Percentiles rank a stretch among this genome's conserved stretches.
phyloP scores from a whole-genome alignment of 768 basidiomycete species.

The Dentipellis sp. region DNA sequence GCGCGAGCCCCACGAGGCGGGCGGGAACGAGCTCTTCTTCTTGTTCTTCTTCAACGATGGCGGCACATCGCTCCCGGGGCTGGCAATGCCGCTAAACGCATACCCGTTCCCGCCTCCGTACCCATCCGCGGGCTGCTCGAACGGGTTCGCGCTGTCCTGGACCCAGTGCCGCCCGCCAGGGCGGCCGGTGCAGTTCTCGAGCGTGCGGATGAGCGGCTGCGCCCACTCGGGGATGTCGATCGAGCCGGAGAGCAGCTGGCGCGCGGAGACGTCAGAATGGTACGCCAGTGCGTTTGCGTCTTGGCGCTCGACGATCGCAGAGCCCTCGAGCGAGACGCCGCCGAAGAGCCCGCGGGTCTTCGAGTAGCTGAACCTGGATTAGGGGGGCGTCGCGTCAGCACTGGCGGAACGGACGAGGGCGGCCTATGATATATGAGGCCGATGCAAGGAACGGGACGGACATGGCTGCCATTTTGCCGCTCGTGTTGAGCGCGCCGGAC shows the following conservation, averaged over 20 bases:
- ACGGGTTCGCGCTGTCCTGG: constrained; percentile 24
- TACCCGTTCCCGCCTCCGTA: constrained; percentile 31
- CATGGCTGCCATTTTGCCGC: constrained; percentile 90
- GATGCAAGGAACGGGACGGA: constrained; percentile 27
- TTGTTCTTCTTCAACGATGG: constrained; percentile 8
- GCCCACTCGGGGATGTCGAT: constrained; percentile 78
- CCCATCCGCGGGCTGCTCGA: constrained; percentile 18
- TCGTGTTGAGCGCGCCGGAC: constrained; percentile 69
- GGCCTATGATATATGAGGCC: too few relatives aligned
- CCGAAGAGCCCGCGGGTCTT: constrained; percentile 93
- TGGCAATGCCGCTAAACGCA: constrained; percentile 48
- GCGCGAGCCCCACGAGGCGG: constrained; percentile 47
- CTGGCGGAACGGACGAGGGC: too few relatives aligned
- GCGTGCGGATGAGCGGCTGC: constrained; percentile 55
- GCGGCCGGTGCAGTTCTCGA: constrained; percentile 64
- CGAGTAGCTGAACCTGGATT: constrained; percentile 73
- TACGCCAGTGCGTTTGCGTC: constrained; percentile 89
- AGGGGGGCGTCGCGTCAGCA: neutral
- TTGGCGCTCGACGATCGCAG: constrained; percentile 87
- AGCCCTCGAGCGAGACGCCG: constrained; percentile 82
- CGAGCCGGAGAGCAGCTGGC: constrained; percentile 71
- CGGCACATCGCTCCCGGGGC: constrained; percentile 25
- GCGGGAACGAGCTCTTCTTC: constrained; percentile 41
- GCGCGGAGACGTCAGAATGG: constrained; percentile 58
- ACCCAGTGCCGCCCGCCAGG: constrained; percentile 67